Base-by-base conservation (phyloP, 2,329 filamentous ascomycete genomes). In the Ophiosphaerella narmari region DNA sequence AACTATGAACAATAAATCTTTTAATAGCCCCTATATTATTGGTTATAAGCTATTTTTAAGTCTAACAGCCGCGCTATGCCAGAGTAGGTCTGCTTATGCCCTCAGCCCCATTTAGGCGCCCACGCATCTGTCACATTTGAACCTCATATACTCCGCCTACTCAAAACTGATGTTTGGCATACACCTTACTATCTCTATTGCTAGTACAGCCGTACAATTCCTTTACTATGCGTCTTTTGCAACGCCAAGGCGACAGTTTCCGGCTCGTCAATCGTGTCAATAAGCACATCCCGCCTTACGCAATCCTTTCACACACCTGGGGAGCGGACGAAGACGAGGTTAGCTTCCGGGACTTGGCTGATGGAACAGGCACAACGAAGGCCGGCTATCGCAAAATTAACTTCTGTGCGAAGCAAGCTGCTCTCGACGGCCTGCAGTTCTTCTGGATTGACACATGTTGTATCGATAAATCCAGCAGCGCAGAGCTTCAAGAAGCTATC, bases 391-490 rank as follows among this genome's bases (percentile, higher is more conserved):
- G 44, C 32, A 46, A 46, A 26, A 23, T 46, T 13, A 9, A 40
- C 12, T 46, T 46, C 44, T 49, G 46, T 18, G 40, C 16, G 14
- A 43, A 39, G 18, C 46, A 49, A 35, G 46, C 46, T 49, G 40
- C 39, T 5, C 9, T 8, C 13, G 41, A 49, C 14, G 35, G 26
- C 7, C 18, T 49, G 13, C n/a, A 49, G 13, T 46, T 42, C 40
- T 54, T 50, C 13, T 46, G 37, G 44, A 40, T 46, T 29, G 44
- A 45, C 13, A 45, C 43, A 31, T 45, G 43, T n/a, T 45, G 43
- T 14, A 49, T 43, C 16, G 11, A 43, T 29, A 48, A 42, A 43
- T 18, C 21, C 23, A 48, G 46, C 21, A 43, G 34, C 34, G 3
- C n/a, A n/a, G 16, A 18, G 16, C 16, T 18, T 18, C 16, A 18